Evolutionary conservation across 2,329 filamentous ascomycete species (phyloP).

Genomic region (Coniosporium tulheliwenetii): DNA sequence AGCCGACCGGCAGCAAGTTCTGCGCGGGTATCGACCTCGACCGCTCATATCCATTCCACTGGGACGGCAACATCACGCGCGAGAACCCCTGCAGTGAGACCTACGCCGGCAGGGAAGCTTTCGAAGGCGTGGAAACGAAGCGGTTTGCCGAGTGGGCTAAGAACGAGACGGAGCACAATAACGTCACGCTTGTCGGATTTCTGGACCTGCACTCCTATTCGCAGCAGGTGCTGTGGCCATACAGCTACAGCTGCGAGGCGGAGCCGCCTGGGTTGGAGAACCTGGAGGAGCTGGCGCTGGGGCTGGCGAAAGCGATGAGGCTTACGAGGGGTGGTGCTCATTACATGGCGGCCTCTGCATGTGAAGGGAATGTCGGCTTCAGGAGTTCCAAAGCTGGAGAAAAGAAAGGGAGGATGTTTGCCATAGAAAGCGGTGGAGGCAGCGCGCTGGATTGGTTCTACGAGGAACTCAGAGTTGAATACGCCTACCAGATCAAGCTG

Average conservation of each 20-base stretch:
- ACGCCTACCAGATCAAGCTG: conserved; percentile 87
- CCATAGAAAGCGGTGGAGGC: conserved; percentile 62
- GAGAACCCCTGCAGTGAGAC: conserved; percentile 82
- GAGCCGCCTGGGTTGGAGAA: conserved; percentile 80
- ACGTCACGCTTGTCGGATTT: conserved; percentile 66
- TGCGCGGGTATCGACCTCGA: conserved; percentile 85
- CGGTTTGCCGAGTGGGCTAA: conserved; percentile 67
- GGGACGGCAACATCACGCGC: conserved; percentile 49
- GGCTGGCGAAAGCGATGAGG: conserved; percentile 77
- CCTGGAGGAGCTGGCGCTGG: conserved; percentile 75
- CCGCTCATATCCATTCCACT: conserved; percentile 70
- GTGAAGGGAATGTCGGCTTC: conserved; percentile 54
- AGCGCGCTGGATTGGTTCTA: conserved; percentile 94
- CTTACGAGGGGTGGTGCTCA: conserved; percentile 63
- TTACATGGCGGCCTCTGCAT: conserved; percentile 61
- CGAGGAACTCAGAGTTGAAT: conserved; percentile 65
- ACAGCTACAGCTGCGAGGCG: conserved; percentile 65
- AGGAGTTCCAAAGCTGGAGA: conserved; percentile 11
- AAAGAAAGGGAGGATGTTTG: conserved; percentile 20
- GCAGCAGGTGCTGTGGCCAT: conserved; percentile 87
- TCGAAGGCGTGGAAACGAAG: conserved; percentile 67
- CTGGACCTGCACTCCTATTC: conserved; percentile 91
- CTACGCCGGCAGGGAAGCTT: conserved; percentile 70
- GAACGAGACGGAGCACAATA: conserved; percentile 56
- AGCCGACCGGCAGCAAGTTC: conserved; percentile 65